phyloP scores from a whole-genome alignment of 164 flowering plant genomes.

The Brasenia schreberi region DNA sequence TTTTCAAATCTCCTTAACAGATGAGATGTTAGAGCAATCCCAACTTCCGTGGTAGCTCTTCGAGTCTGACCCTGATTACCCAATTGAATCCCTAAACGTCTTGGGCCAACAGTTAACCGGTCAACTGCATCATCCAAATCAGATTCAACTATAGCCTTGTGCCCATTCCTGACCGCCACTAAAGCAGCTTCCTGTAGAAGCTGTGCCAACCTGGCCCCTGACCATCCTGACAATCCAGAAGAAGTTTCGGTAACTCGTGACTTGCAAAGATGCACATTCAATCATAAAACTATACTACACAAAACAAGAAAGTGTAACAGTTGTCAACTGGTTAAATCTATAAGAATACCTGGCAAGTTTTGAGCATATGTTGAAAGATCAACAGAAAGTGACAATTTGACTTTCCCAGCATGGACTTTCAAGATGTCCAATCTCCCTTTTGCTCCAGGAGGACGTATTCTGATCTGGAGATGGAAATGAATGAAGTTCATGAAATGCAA shows the following conservation, averaged over 20 bases:
- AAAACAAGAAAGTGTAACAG: too few species aligned
- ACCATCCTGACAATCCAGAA: conserved; percentile 53
- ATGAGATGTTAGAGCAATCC: conserved; percentile 83
- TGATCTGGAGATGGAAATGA: conserved; percentile 34
- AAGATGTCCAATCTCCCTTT: conserved; percentile 81
- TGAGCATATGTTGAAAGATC: conserved; percentile 74
- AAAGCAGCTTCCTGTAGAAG: conserved; percentile 95
- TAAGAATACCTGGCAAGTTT: conserved; percentile 67
- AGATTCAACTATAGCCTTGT: conserved; percentile 54
- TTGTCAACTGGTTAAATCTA: not conserved
- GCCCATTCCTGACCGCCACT: conserved; percentile 81
- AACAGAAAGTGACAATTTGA: conserved; percentile 83
- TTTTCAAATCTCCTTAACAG: conserved; percentile 58
- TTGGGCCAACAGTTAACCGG: conserved; percentile 90
- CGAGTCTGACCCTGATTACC: conserved; percentile 91
- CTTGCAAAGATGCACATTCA: not conserved
- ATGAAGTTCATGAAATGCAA: too few species aligned
- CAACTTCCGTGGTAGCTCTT: conserved; percentile 84
- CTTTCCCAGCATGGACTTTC: conserved; percentile 88
- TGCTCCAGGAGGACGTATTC: conserved; percentile 79
- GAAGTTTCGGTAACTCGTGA: not conserved
- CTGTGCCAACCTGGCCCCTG: conserved; percentile 91
- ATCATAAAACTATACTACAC: not conserved
- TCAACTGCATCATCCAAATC: conserved; percentile 95
- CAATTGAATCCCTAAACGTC: conserved; percentile 61